Evolutionary conservation across 257 asterid species (phyloP), one percentile per base, ranked within the genome.

Genomic region (Nicotiana otophora): DNA sequence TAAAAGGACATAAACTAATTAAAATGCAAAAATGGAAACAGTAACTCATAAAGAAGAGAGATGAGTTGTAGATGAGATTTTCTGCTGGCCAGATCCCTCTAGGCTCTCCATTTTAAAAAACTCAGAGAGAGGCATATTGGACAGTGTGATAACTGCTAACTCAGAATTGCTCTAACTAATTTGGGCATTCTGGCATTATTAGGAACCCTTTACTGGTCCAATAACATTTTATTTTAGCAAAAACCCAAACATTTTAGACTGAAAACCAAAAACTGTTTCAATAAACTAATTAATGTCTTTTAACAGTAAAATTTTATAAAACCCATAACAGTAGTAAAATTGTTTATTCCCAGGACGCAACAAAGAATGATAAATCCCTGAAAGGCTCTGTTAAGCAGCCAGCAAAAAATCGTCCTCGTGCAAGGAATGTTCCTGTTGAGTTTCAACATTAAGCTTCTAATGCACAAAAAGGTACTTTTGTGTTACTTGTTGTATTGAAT

Each of bases 61-160:
- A 81, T 79, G 91, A 23, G 87, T 11, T 4, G 88, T 81, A 70
- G 66, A 79, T 11, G 84, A 53, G 9, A 82, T 67, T 70, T 68
- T 89, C 76, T 81, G 92, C 67, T 88, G 91, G 66, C 84, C 82
- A 81, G 92, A 87, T 82, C 69, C 91, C 92, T 79, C 91, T 87
- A 79, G 92, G n/a, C n/a, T n/a, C n/a, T n/a, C 92, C 95, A 93
- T 81, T 83, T 94, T 90, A 86, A 91, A 85, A 30, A 92, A 93
- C 91, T 96, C 98, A 4, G 93, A 91, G 65, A 94, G 92, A 82
- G 99, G 98, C 97, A 96, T 93, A 87, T 76, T 82, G 86, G 79
- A 84, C 55, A 36, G 60, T 57, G 78, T 16, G 20, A 60, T 78
- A 82, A 81, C 51, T n/a, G 72, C 65, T 20, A 33, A 39, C 60